Evolutionary conservation across 2,329 filamentous ascomycete genomes (phyloP).

Genomic region (Neonectria coccinea): DNA sequence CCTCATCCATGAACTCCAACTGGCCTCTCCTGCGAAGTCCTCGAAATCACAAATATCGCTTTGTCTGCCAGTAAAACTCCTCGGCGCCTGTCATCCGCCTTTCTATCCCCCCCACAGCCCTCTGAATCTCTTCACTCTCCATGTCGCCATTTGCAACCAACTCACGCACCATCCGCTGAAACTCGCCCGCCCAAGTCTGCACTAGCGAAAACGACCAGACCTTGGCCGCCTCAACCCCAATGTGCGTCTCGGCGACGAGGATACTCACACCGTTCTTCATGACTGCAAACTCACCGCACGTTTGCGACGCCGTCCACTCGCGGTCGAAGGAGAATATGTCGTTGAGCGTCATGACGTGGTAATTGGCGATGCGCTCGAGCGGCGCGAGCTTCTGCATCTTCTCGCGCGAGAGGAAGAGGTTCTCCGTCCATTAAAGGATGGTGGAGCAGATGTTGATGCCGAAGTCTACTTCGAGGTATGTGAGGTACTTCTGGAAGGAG

Average conservation of each 20-base stretch:
- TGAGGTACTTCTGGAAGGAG: slow-evolving; percentile 27
- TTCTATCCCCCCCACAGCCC: slow-evolving; percentile 21
- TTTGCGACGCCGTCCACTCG: slow-evolving; percentile 17
- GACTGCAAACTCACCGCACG: slow-evolving; percentile 16
- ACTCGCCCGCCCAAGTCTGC: slow-evolving; percentile 26
- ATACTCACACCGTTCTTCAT: slow-evolving; percentile 30
- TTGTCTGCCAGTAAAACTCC: slow-evolving; percentile 28
- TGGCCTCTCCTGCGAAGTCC: too few species aligned
- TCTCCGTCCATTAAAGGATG: slow-evolving; percentile 29
- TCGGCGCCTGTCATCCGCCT: slow-evolving; percentile 27
- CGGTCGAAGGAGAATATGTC: slow-evolving; percentile 32
- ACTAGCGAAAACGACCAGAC: slow-evolving; percentile 24
- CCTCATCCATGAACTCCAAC: not conserved
- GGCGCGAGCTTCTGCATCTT: slow-evolving; percentile 14
- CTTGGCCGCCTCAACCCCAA: slow-evolving; percentile 26
- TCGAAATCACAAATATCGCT: slow-evolving; percentile 21
- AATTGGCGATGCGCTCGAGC: slow-evolving; percentile 26
- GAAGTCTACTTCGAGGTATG: slow-evolving; percentile 25
- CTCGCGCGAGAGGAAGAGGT: slow-evolving; percentile 3
- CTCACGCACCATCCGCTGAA: slow-evolving; percentile 13
- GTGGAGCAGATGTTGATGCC: slow-evolving; percentile 31
- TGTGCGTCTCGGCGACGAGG: slow-evolving; percentile 22
- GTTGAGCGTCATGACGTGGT: slow-evolving; percentile 31
- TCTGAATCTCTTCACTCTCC: slow-evolving; percentile 6
- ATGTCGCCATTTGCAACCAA: not conserved